Percentiles rank a stretch among this genome's conserved stretches.
These are phyloP conservation scores for Trichoderma sp. DNA, from an alignment of 2,329 filamentous ascomycete species.

Conservation along the genomic window DNA sequence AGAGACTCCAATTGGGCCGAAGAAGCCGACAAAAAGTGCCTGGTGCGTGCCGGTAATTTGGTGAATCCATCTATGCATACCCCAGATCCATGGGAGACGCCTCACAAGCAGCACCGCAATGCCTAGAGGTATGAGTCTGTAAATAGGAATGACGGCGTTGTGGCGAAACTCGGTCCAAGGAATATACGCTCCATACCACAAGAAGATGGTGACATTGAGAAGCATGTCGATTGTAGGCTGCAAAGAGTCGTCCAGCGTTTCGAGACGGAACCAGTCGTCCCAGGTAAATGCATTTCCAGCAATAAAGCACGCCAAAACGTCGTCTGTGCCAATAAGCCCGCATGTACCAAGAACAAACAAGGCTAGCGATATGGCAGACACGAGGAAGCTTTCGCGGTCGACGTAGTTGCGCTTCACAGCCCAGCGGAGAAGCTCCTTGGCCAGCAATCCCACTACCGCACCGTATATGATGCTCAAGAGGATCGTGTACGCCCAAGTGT, in stretches of 20 bases:
- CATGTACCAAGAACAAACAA: conserved; percentile 86
- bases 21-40: conserved; percentile 86
- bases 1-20: conserved; percentile 87
- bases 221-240: conserved; percentile 95
- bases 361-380: conserved; percentile 81
- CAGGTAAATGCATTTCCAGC: conserved; percentile 89
- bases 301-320: conserved; percentile 88
- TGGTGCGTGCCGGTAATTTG: conserved; percentile 75
- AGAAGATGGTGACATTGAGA: conserved; percentile 82
- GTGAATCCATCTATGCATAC: conserved; percentile 70
- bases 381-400: conserved; percentile 82
- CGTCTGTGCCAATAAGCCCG: conserved; percentile 82
- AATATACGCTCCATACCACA: conserved; percentile 85
- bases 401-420: conserved; percentile 79
- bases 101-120: conserved; percentile 74
- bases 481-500: conserved; percentile 83
- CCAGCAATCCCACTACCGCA: conserved; percentile 72
- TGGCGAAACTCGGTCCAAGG: conserved; percentile 71
- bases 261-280: conserved; percentile 90
- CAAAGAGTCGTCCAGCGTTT: conserved; percentile 86
- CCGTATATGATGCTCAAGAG: conserved; percentile 77
- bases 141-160: conserved; percentile 69
- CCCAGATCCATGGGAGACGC: conserved; percentile 73
- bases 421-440: conserved; percentile 79
- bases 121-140: conserved; percentile 70